phyloP scores from a whole-genome alignment of 2,329 filamentous ascomycete genomes.

The Talaromyces islandicus region DNA sequence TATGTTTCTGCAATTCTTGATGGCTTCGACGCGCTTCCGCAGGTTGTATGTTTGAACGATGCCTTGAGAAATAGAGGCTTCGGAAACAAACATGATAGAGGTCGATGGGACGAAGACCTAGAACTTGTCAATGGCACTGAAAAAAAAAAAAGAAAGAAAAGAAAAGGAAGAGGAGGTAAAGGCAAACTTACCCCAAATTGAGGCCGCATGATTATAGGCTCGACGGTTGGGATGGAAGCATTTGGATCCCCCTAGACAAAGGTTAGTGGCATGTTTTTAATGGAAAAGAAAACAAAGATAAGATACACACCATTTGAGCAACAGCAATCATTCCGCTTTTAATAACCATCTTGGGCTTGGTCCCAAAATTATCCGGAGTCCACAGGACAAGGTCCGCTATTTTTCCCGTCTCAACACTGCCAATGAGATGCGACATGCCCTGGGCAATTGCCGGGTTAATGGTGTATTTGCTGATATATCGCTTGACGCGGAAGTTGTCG shows the following conservation, averaged over 20 bases:
- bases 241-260: conserved; percentile 66
- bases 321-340: conserved; percentile 85
- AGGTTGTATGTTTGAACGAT: conserved; percentile 66
- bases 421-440: conserved; percentile 81
- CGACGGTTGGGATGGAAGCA: conserved; percentile 78
- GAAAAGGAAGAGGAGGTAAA: not conserved
- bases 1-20: conserved; percentile 67
- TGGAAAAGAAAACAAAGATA: not conserved
- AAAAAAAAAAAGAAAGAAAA: not conserved
- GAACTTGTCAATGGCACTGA: not conserved
- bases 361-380: conserved; percentile 78
- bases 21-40: conserved; percentile 72
- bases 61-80: conserved; percentile 62
- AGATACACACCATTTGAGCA: conserved; percentile 66
- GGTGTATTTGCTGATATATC: conserved; percentile 93
- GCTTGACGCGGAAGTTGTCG: conserved; percentile 87
- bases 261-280: not conserved
- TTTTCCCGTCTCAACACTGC: conserved; percentile 83
- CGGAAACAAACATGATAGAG: conserved; percentile 77
- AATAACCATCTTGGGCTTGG: conserved; percentile 73
- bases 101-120: conserved; percentile 58
- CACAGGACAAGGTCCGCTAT: conserved; percentile 84
- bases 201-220: conserved; percentile 74
- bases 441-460: conserved; percentile 90
- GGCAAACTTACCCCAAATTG: conserved; percentile 63